phyloP scores from a whole-genome alignment of 768 basidiomycete genomes.

The Leccinum boreale region DNA sequence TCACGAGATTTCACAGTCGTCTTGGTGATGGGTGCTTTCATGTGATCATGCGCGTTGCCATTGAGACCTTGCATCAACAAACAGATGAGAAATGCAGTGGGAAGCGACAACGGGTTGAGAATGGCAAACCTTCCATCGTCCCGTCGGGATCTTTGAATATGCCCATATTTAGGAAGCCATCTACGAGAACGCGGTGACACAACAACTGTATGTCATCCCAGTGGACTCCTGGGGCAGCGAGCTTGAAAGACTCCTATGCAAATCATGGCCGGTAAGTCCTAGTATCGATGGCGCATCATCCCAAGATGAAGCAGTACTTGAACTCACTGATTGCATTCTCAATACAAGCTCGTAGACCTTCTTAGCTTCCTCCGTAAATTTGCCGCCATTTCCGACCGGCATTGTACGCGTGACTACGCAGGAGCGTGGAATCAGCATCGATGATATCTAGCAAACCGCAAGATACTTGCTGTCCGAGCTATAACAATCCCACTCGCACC shows the following conservation, averaged over 20 bases:
- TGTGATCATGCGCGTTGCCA: background rate
- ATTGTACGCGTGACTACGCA: conserved; percentile 72
- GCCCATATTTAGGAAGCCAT: conserved; percentile 77
- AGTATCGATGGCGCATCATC: background rate
- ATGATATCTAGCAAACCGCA: background rate
- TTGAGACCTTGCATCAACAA: conserved; percentile 5
- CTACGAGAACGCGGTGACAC: conserved; percentile 79
- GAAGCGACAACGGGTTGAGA: background rate
- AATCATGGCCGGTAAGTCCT: background rate
- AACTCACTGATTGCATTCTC: conserved; percentile 79
- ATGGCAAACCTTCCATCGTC: conserved; percentile 6
- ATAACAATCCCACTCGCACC: conserved; percentile 82
- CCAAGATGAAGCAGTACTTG: background rate
- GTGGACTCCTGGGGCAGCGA: conserved; percentile 73
- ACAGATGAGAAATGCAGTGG: background rate
- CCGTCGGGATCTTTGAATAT: conserved; percentile 74
- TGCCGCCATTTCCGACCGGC: conserved; percentile 92
- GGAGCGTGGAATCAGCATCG: conserved; percentile 23
- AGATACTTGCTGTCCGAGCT: conserved; percentile 53
- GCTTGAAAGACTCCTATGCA: conserved; percentile 64
- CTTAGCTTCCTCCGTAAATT: conserved; percentile 75
- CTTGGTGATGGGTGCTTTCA: background rate
- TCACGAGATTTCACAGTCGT: conserved; percentile 10
- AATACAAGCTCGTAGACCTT: conserved; percentile 86
- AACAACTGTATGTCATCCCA: conserved; percentile 88